These are phyloP conservation scores for Russula lepida DNA, from an alignment of 768 basidiomycete species.

Conservation along the genomic window DNA sequence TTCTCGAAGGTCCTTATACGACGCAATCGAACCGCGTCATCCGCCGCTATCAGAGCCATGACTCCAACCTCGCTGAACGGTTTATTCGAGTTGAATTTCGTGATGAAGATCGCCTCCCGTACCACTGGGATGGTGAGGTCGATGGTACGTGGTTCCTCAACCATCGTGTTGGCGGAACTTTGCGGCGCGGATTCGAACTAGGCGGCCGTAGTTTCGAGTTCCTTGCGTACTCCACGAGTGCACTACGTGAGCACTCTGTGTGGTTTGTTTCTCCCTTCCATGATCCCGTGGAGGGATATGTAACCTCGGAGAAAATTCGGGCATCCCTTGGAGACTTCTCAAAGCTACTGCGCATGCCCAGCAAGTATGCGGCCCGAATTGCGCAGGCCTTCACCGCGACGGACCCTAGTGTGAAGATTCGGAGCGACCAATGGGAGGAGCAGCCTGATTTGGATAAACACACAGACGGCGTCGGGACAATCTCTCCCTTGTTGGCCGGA, in stretches of 20 bases:
- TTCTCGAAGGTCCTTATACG: constrained; percentile 69
- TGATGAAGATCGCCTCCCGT: constrained; percentile 67
- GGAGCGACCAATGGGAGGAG: background rate
- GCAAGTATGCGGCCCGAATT: background rate
- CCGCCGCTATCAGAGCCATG: constrained; percentile 39
- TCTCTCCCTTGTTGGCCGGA: constrained; percentile 51
- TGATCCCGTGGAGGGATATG: no score
- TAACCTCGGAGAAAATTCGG: no score
- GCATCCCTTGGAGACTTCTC: background rate
- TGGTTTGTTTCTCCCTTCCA: constrained; percentile 78
- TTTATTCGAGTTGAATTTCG: constrained; percentile 79
- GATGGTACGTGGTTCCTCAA: constrained; percentile 47
- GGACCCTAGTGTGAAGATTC: background rate
- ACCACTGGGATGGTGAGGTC: constrained; percentile 59
- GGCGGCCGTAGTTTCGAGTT: no score
- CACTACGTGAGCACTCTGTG: constrained; percentile 70
- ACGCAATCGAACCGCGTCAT: constrained; percentile 76
- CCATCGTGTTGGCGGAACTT: no score
- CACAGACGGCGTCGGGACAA: constrained; percentile 82
- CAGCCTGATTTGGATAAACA: no score
- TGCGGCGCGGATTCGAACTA: no score
- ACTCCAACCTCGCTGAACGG: constrained; percentile 43
- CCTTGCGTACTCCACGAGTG: constrained; percentile 73
- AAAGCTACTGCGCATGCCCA: background rate
- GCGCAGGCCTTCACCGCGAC: background rate